Conservation (phyloP, 2,329 filamentous ascomycete species). For the Fusarium tanahbumbuense region DNA sequence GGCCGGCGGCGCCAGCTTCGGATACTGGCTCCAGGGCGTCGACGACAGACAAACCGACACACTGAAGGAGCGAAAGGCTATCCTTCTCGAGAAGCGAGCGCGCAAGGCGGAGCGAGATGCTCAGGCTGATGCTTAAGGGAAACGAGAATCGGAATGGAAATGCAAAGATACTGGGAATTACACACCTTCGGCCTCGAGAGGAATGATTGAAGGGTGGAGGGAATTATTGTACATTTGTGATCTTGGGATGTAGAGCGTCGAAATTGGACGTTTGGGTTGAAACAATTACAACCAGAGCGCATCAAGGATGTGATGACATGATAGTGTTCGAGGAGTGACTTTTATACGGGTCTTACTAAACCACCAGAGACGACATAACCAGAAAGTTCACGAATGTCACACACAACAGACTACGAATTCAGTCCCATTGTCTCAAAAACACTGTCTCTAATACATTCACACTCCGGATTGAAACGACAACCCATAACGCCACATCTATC, state of each 20-base stretch:
- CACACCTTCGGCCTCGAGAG: slow-evolving; percentile 9
- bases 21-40: slow-evolving; percentile 95
- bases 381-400: not conserved
- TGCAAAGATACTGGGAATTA: slow-evolving; percentile 25
- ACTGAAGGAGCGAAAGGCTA: slow-evolving; percentile 80
- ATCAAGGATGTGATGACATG: slow-evolving; percentile 21
- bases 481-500: slow-evolving; percentile 31
- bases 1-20: slow-evolving; percentile 87
- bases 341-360: not conserved
- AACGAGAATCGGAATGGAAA: slow-evolving; percentile 4
- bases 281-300: slow-evolving; percentile 23
- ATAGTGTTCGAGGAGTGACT: not conserved
- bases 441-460: slow-evolving; percentile 21
- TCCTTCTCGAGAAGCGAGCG: slow-evolving; percentile 88
- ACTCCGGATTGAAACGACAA: slow-evolving; percentile 5
- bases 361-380: not conserved
- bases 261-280: slow-evolving; percentile 44
- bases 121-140: slow-evolving; percentile 42
- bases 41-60: slow-evolving; percentile 83
- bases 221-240: slow-evolving; percentile 43
- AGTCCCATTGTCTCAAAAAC: slow-evolving; percentile 22
- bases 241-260: slow-evolving; percentile 42
- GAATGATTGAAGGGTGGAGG: slow-evolving; percentile 12
- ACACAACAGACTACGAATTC: slow-evolving; percentile 2
- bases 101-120: slow-evolving; percentile 64